A percentile compares a stretch with the other conserved stretches of the same genome.
Evolutionary conservation across 2,329 filamentous ascomycete species (phyloP).

Genomic region (Xylariaceae sp.): DNA sequence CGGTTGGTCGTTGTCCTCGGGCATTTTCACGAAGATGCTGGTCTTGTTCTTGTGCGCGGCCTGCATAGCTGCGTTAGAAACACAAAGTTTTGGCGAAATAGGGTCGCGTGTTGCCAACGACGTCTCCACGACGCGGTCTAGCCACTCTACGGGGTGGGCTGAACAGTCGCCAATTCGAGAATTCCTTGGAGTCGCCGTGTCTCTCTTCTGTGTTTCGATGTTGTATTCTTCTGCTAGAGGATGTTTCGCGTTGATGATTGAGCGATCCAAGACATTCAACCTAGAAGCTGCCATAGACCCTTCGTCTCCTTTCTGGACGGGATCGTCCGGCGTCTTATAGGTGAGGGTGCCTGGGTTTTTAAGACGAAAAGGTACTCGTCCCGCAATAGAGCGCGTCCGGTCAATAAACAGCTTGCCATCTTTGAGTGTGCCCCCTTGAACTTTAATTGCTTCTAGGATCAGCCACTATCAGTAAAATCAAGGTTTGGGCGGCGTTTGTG

Average conservation of each 20-base stretch:
- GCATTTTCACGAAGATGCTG: slow-evolving; percentile 13
- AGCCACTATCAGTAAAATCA: slow-evolving; percentile 9
- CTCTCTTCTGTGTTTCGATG: neutral
- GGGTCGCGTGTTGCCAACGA: slow-evolving; percentile 26
- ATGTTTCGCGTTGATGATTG: neutral
- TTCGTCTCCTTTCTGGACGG: neutral
- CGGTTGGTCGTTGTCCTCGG: neutral
- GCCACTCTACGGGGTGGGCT: slow-evolving; percentile 26
- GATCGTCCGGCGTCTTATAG: neutral
- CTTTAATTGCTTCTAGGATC: slow-evolving; percentile 15
- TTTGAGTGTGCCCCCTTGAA: slow-evolving; percentile 10
- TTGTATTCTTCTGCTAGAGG: slow-evolving; percentile 1
- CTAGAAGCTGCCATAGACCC: neutral
- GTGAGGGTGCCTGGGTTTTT: slow-evolving; percentile 5
- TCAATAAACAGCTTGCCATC: neutral
- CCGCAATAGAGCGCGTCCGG: neutral
- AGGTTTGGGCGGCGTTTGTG: neutral
- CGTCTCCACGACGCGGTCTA: slow-evolving; percentile 33
- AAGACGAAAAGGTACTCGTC: slow-evolving; percentile 13
- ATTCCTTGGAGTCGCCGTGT: neutral
- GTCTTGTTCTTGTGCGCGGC: slow-evolving; percentile 5
- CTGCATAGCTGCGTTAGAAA: slow-evolving; percentile 11
- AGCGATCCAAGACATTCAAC: neutral
- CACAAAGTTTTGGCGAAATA: slow-evolving; percentile 12
- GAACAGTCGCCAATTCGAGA: slow-evolving; percentile 2